Base-by-base conservation (phyloP, 768 basidiomycete species). In the Mycena indigotica region DNA sequence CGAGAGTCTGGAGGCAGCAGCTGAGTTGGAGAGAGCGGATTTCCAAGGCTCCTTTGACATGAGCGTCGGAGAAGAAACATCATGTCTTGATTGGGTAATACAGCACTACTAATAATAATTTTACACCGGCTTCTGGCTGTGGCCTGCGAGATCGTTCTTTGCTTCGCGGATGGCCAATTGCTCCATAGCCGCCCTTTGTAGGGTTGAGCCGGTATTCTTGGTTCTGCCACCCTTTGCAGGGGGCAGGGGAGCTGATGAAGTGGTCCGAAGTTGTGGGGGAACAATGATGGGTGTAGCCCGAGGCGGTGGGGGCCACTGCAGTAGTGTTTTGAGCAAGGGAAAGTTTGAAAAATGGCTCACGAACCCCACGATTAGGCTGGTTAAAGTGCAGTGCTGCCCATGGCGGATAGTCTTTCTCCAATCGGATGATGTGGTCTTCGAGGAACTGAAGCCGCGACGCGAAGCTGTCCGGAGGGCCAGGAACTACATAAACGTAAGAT, bases 331-430 rank as follows among this genome's bases (percentile, higher is more conserved):
- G 52, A 26, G 41, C 24, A n/a, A 24, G 28, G 51, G 13, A 53
- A 52, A 13, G 45, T 38, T 39, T 32, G 48, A n/a, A 35, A 25
- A 54, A 55, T n/a, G n/a, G 30, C 17, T 54, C 4, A 80, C 88
- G 48, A 73, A 93, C 91, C 25, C 86, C 88, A 56, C 91, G 84
- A 64, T 84, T 80, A 2, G 91, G 91, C 67, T 93, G 91, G 55
- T 89, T 91, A 69, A 93, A 93, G 67, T 93, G 91, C n/a, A 93
- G 73, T 6, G 91, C 89, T 0, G 91, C 89, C 91, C 91, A 93
- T 4, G 91, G 89, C 2, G 91, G 91, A 65, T 90, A 92, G 52
- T 91, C 89, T 65, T 84, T 89, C 69, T 93, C 91, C 1, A 93
- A 76, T 50, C 79, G 80, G 32, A 88, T 78, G 57, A 93, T 80